Conservation (phyloP, 306 rosid species). For the Rosa multiflora region DNA sequence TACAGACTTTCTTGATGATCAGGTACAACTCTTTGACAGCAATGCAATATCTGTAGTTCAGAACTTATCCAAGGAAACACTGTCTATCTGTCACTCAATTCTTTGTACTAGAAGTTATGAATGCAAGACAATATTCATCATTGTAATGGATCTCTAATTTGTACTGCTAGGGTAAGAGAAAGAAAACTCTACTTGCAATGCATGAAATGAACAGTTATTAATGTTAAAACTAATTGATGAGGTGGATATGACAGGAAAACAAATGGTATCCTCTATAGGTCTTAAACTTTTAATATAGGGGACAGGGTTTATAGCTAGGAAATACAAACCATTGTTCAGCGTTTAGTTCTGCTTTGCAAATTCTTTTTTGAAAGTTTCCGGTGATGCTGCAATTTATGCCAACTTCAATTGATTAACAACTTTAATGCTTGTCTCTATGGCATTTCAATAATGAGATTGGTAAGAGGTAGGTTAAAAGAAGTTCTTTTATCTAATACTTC, state of each 20-base stretch:
- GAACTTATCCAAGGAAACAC: not conserved
- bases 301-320: not conserved
- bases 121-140: not conserved
- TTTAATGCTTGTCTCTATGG: not conserved
- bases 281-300: not conserved
- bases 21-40: constrained; percentile 46
- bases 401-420: not conserved
- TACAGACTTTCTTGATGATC: constrained; percentile 93
- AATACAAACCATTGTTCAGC: not conserved
- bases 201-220: not conserved
- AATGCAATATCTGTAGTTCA: constrained; percentile 27
- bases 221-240: not conserved
- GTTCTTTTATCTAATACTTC: too few species aligned
- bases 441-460: not conserved
- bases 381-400: not conserved
- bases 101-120: not conserved
- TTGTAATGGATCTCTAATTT: not conserved
- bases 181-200: not conserved
- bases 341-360: not conserved
- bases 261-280: not conserved
- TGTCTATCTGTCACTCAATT: not conserved
- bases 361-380: not conserved
- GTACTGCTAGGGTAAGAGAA: not conserved
- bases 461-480: not conserved
- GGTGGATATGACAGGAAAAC: not conserved